Conservation (phyloP, 129 eudicot genomes). For the Arctium lappa region DNA sequence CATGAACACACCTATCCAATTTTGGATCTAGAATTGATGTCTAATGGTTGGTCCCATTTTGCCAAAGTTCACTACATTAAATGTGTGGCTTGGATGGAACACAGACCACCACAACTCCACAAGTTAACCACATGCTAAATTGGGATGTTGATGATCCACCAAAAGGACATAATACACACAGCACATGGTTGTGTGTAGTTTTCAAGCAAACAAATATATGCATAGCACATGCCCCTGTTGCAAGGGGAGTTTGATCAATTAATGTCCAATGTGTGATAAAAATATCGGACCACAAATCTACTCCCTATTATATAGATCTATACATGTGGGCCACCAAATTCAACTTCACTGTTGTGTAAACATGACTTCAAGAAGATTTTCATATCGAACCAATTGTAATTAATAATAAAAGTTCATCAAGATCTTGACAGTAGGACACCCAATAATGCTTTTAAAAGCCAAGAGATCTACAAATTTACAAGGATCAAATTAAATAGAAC, state of each 20-base stretch:
- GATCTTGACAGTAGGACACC: neutral
- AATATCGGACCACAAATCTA: neutral
- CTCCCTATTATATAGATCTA: constrained; percentile 6
- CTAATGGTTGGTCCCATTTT: neutral
- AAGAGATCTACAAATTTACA: neutral
- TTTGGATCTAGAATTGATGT: neutral
- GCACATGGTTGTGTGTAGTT: constrained; percentile 30
- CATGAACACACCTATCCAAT: neutral
- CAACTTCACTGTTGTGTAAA: constrained; percentile 7
- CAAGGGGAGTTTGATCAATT: constrained; percentile 5
- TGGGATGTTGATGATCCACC: constrained; percentile 22
- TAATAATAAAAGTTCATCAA: neutral
- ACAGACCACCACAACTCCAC: constrained; percentile 11
- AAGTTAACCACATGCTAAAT: constrained; percentile 20
- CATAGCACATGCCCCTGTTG: constrained; percentile 23
- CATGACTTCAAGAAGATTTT: constrained; percentile 1
- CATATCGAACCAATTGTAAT: constrained; percentile 6
- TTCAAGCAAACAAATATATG: constrained; percentile 27
- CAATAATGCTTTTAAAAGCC: neutral
- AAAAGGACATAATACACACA: constrained; percentile 18
- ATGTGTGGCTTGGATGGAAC: neutral
- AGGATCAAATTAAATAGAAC: neutral
- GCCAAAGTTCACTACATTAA: neutral
- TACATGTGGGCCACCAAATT: constrained; percentile 8
- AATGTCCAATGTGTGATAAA: neutral